Base-by-base conservation (phyloP, 108 stramenopile genomes). In the Skeletonema menzelii region DNA sequence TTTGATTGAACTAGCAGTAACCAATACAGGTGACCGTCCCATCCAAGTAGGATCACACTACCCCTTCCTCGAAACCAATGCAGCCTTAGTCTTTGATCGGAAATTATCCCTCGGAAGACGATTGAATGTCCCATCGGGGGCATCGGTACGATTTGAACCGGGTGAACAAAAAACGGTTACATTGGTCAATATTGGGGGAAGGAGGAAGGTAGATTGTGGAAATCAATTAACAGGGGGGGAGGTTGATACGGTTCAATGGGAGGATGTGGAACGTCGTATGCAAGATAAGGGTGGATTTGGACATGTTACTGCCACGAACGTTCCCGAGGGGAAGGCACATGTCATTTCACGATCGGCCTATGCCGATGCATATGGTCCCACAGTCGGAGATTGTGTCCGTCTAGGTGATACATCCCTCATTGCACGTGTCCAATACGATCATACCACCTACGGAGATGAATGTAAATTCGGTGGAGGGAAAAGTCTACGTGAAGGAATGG, bases 401-500 rank as follows among this genome's bases (percentile, higher is more conserved):
- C 79, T 99, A 49, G 98, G 97, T 31, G 97, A 99, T 80, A 98
- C 97, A 13, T 69, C 76, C 26, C 86, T 99, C 30, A 78, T 86
- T 47, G 84, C 97, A 32, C 85, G 84, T 31, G 93, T 97, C 22
- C 91, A 97, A 79, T 22, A 75, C 11, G 91, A 91, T 72, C 53
- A 73, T 63, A 86, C 88, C 12, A 49, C 56, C 28, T 98, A 97
- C 68, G 98, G 98, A 11, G 98, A 99, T 49, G 98, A 99, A 87
- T 96, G 96, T 78, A 98, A 97, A 72, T 99, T 99, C 80, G 98
- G 98, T 44, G 98, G 97, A 8, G 98, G 98, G 55, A 99, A 99
- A 79, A 79, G 93, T n/a, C 67, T 99, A 44, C 93, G 98, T 44
- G 98, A 99, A 72, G 98, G 98, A n/a, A 96, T 98, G 96, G 98